Percentiles rank a stretch among this genome's conserved stretches.
phyloP scores from a whole-genome alignment of 1,284 basidiomycete species.

The Melampsora americana region DNA sequence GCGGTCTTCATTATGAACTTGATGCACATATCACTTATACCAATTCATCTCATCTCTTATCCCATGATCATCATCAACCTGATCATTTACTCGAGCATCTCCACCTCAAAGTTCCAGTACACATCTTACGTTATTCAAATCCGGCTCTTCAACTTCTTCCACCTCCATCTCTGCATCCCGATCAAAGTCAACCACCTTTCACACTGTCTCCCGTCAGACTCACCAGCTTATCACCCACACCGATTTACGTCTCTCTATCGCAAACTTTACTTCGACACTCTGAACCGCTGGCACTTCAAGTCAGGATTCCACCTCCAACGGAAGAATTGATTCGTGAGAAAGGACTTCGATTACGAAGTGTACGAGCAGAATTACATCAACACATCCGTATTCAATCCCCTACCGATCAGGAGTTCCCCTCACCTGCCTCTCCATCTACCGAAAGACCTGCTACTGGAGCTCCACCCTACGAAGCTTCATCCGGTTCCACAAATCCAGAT shows the following conservation, averaged over 20 bases:
- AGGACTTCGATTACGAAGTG: slow-evolving; percentile 29
- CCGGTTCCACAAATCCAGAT: not conserved
- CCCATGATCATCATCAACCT: not conserved
- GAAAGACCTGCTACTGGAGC: not conserved
- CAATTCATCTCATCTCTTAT: not conserved
- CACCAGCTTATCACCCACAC: slow-evolving; percentile 10
- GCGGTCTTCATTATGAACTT: slow-evolving; percentile 14
- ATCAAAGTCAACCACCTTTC: not conserved
- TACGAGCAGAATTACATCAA: slow-evolving; percentile 17
- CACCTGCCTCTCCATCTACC: not conserved
- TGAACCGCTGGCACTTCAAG: slow-evolving; percentile 22
- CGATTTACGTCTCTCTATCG: slow-evolving; percentile 19
- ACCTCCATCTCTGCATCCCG: not conserved
- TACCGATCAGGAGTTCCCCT: not conserved
- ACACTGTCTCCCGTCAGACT: slow-evolving; percentile 18
- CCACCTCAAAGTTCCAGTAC: slow-evolving; percentile 16
- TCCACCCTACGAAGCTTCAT: not conserved
- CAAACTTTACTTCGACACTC: slow-evolving; percentile 32
- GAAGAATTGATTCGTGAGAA: slow-evolving; percentile 32
- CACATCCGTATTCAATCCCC: slow-evolving; percentile 18
- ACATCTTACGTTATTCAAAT: slow-evolving; percentile 17
- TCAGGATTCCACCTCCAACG: slow-evolving; percentile 33
- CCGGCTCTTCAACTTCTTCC: not conserved
- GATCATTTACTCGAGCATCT: not conserved
- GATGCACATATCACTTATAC: slow-evolving; percentile 12